Evolutionary conservation across 2,329 filamentous ascomycete species (phyloP).

Genomic region (Epicoccum sorghinum): DNA sequence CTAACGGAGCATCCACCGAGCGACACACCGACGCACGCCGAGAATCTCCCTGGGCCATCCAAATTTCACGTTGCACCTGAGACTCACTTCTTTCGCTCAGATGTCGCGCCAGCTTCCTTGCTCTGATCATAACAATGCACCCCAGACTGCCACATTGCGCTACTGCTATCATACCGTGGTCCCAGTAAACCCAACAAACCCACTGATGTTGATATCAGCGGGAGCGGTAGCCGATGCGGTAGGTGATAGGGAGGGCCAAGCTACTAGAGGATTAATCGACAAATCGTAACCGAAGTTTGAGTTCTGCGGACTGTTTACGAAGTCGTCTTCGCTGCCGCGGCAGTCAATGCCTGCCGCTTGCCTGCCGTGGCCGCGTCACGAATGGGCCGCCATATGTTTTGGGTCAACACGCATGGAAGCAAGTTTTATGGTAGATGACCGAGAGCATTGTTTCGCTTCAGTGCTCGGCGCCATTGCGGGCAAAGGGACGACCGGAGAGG

Average conservation of each 20-base stretch:
- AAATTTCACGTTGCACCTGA: slow-evolving; percentile 11
- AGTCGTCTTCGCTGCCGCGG: slow-evolving; percentile 10
- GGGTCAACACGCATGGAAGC: neutral
- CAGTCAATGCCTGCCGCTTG: neutral
- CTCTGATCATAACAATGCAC: neutral
- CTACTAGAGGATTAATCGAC: slow-evolving; percentile 12
- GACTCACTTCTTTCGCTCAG: slow-evolving; percentile 1
- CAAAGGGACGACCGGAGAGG: slow-evolving; percentile 4
- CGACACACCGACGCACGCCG: slow-evolving; percentile 10
- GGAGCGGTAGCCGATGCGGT: slow-evolving; percentile 1
- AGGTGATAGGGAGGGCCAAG: slow-evolving; percentile 8
- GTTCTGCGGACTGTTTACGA: slow-evolving; percentile 6
- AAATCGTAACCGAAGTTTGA: slow-evolving; percentile 14
- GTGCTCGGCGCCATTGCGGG: slow-evolving; percentile 15
- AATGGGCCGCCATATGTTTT: neutral
- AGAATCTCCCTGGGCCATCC: slow-evolving; percentile 7
- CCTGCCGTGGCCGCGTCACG: slow-evolving; percentile 7
- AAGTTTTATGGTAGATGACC: neutral
- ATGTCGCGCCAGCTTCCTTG: neutral
- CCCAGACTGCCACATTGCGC: neutral
- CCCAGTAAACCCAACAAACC: slow-evolving; percentile 10
- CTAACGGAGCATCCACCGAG: slow-evolving; percentile 9
- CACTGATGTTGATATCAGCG: slow-evolving; percentile 12
- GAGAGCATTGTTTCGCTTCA: slow-evolving; percentile 5
- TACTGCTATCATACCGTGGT: slow-evolving; percentile 13